Percentiles rank a stretch among this genome's conserved stretches.
Conservation (phyloP, 305 asterid genomes). For the Ajuga reptans region DNA sequence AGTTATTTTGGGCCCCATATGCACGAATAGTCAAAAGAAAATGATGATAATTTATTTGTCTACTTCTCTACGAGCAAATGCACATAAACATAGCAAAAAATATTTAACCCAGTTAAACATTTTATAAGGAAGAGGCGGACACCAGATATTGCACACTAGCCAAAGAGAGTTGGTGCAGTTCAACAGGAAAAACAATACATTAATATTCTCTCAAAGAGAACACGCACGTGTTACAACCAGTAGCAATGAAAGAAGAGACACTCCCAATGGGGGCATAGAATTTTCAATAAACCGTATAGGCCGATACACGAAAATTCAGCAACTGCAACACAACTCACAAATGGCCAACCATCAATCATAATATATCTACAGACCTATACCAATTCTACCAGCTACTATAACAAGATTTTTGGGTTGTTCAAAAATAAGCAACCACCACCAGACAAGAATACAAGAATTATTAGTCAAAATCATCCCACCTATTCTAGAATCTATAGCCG, state of each 20-base stretch:
- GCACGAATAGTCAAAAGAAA: too few species aligned
- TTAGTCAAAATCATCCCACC: conserved; percentile 16
- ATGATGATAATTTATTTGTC: too few species aligned
- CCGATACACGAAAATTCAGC: conserved; percentile 29
- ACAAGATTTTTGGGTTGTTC: conserved; percentile 23
- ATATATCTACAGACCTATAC: conserved; percentile 33
- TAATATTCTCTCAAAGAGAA: neutral
- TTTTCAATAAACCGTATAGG: conserved; percentile 10
- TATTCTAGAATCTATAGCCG: conserved; percentile 24
- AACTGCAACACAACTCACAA: conserved; percentile 14
- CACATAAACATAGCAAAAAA: too few species aligned
- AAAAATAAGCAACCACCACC: conserved; percentile 26
- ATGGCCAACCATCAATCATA: conserved; percentile 16
- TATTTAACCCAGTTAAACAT: too few species aligned
- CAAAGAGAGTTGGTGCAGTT: neutral
- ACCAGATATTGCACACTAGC: too few species aligned
- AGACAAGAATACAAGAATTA: conserved; percentile 30
- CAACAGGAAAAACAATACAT: neutral
- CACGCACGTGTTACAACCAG: conserved; percentile 6
- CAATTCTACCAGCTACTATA: conserved; percentile 22
- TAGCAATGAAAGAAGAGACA: neutral
- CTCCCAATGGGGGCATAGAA: neutral
- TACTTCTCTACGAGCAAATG: too few species aligned
- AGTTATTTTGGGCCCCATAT: too few species aligned
- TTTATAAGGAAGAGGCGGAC: too few species aligned